Evolutionary conservation across 2,329 filamentous ascomycete genomes (phyloP), one percentile per base, ranked within the genome.

Genomic region (Uncinocarpus reesii): DNA sequence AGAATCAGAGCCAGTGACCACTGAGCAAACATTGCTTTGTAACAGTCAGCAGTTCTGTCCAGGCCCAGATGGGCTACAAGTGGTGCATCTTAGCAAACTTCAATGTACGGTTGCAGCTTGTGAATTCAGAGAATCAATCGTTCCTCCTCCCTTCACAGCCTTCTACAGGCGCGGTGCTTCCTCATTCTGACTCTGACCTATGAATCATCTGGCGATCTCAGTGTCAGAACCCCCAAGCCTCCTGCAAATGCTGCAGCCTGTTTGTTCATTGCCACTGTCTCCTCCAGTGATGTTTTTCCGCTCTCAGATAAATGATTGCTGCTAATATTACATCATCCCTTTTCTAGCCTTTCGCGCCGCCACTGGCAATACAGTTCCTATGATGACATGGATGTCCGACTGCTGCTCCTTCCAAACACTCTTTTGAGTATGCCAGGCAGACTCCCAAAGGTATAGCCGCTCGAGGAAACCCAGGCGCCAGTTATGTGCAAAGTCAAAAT

Each of bases 1-100:
- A 10, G 23, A 11, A 41, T 10, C 7, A 11, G n/a, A 7, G 31
- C 20, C 24, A 2, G 5, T 8, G 4, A 21, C 7, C 35, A 16
- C 15, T 34, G 24, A 47, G 45, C 45, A 47, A 47, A 47, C 45
- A 47, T 21, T 37, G 6, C 11, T 36, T 15, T 37, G 24, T 11
- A n/a, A 23, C 7, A 21, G 23, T 40, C 26, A 40, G 2, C 32
- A 16, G 16, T 13, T 21, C 15, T 47, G 34, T n/a, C 16, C n/a
- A 29, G 23, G 15, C 8, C 15, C 23, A 40, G 35, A 10, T 34
- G 13, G 26, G 13, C 36, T 8, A 40, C n/a, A 20, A 23, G 40
- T 35, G 8, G 24, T 4, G 15, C 18, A 3, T 29, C 21, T 29
- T 18, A 47, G 45, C 45, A 47, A 47, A 47, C 45, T 47, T 41